Conservation (phyloP, 257 asterid genomes). For the Nicotiana noctiflora region DNA sequence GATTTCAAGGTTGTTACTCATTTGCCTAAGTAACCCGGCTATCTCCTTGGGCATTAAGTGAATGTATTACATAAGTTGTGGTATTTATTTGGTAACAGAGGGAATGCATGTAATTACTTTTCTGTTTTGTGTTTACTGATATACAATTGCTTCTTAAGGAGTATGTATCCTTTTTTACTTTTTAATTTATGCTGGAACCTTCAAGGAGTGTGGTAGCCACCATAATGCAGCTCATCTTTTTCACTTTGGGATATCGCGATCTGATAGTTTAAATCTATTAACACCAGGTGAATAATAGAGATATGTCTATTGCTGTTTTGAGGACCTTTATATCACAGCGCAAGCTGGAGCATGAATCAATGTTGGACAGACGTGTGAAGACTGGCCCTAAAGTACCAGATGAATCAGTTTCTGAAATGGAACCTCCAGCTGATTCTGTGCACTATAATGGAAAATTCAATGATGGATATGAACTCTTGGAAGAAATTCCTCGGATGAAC, state of each 20-base stretch:
- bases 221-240: not conserved
- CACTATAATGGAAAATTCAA: conserved; percentile 31
- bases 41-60: not conserved
- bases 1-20: not conserved
- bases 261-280: conserved; percentile 9
- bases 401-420: conserved; percentile 16
- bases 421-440: conserved; percentile 18
- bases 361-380: conserved; percentile 39
- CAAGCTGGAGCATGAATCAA: conserved; percentile 54
- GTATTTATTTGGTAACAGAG: not conserved
- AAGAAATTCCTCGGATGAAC: conserved; percentile 34
- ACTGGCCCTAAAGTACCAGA: conserved; percentile 28
- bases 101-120: not conserved
- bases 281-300: conserved; percentile 81
- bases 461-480: conserved; percentile 32
- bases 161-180: too few species aligned
- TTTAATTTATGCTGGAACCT: not conserved
- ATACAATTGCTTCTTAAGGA: not conserved
- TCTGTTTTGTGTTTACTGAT: not conserved
- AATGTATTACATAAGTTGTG: not conserved
- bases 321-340: conserved; percentile 62
- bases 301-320: conserved; percentile 87
- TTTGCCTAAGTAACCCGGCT: not conserved
- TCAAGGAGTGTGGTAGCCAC: not conserved
- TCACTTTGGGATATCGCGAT: not conserved